Base-by-base conservation (phyloP, 140 eudicot genomes). In the Flaveria floridana region DNA sequence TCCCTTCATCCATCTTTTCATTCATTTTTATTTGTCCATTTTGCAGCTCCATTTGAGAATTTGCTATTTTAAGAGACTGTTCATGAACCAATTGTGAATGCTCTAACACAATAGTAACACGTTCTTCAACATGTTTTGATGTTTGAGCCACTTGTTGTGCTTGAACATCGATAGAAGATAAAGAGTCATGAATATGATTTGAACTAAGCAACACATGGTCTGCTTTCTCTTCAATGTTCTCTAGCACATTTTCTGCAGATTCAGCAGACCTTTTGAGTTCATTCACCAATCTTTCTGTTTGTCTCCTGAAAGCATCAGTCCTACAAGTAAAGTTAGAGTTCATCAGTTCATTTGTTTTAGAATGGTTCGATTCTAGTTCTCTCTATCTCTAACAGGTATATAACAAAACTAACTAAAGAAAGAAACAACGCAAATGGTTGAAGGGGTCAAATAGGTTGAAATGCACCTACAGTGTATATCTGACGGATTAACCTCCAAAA, bases 261-360 rank as follows among this genome's bases (percentile, higher is more conserved):
- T 89, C 92, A 3, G 97, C 90, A 4, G 92, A 71, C 14, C 34
- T 72, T 78, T 87, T 87, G 0, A 92, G 82, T 66, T 89, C 95
- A 73, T 87, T 89, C 55, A 92, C 96, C 75, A 92, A 50, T 68
- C 87, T 79, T 85, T 92, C 96, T 18, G 92, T 85, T 74, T 86
- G 89, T 28, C 74, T 69, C 86, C 82, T 92, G 76, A 92, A 92
- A 8, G 95, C 91, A 66, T 86, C 87, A 3, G 88, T 79, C 84
- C 97, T 92, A 61, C 55, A 41, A 66, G 16, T 42, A 6, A 72
- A 18, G 52, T 47, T 47, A 48, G 16, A 48, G 16, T 48, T 48
- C 53, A 48, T 30, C 4, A 30, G 37, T 30, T 30, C 37, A 30
- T 28, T 28, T 28, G 34, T 28, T 28, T 28, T 28, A 28, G n/a